Percentiles rank a stretch among this genome's conserved stretches.
Evolutionary conservation across 2,329 filamentous ascomycete genomes (phyloP).

Genomic region (Aspergillus sp.): DNA sequence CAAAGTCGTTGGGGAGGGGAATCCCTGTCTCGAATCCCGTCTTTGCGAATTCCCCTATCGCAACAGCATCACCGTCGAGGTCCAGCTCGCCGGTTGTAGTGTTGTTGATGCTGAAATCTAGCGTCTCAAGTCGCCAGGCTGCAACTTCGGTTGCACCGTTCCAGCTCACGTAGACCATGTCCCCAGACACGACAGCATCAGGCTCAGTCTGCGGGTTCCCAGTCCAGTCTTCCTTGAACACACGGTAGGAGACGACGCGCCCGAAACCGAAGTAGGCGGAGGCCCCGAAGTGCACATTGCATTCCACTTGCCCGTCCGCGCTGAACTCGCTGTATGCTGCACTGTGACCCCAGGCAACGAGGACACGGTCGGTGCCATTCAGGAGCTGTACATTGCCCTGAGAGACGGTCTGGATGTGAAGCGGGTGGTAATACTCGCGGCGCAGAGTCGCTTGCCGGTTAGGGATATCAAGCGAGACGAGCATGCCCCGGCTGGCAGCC

Average conservation of each 20-base stretch:
- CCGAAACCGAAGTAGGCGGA: conserved; percentile 49
- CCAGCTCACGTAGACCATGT: conserved; percentile 33
- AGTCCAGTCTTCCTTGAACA: conserved; percentile 55
- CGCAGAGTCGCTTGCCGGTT: conserved; percentile 46
- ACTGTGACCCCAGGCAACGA: conserved; percentile 53
- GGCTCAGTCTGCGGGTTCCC: conserved; percentile 46
- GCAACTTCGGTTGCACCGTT: conserved; percentile 38
- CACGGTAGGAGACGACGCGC: conserved; percentile 56
- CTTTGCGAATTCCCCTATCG: conserved; percentile 21
- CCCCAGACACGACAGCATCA: conserved; percentile 18
- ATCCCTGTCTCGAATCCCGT: conserved; percentile 34
- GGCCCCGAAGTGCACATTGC: conserved; percentile 39
- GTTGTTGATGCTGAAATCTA: conserved; percentile 11
- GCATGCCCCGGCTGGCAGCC: conserved; percentile 21
- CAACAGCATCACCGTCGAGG: conserved; percentile 12
- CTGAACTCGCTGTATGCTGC: conserved; percentile 52
- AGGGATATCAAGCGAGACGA: conserved; percentile 44
- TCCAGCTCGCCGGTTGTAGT: conserved; percentile 15
- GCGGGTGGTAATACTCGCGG: background rate
- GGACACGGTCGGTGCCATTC: conserved; percentile 40
- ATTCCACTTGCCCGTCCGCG: conserved; percentile 22
- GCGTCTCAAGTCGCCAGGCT: conserved; percentile 29
- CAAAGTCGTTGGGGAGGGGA: conserved; percentile 17
- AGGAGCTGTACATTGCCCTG: conserved; percentile 20
- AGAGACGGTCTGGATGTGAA: conserved; percentile 1